These are phyloP conservation scores for Cryptosporidium ubiquitum DNA, from an alignment of 169 alveolate species.

Conservation along the genomic window DNA sequence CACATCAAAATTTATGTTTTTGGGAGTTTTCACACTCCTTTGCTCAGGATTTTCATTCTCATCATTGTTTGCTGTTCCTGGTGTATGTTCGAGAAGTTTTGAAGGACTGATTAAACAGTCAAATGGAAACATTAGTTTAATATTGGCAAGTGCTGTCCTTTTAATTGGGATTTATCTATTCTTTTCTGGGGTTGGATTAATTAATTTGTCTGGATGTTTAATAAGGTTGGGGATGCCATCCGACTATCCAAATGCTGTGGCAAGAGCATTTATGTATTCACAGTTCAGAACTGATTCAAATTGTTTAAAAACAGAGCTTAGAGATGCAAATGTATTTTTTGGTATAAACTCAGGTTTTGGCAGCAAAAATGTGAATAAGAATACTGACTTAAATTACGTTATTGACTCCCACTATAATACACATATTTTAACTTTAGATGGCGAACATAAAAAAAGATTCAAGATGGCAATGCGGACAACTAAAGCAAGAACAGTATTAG, in stretches of 20 bases:
- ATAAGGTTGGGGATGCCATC: slow-evolving; percentile 47
- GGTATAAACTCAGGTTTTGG: background rate
- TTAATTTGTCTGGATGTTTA: slow-evolving; percentile 54
- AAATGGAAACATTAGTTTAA: background rate
- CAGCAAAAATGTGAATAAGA: background rate
- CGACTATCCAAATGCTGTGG: slow-evolving; percentile 41
- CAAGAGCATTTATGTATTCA: slow-evolving; percentile 49
- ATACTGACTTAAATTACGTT: background rate
- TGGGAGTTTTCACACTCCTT: slow-evolving; percentile 38
- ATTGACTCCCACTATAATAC: background rate
- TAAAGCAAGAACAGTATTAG: slow-evolving; percentile 31
- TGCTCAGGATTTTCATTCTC: slow-evolving; percentile 52
- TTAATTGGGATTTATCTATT: slow-evolving; percentile 21
- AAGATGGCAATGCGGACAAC: slow-evolving; percentile 5
- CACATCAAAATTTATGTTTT: slow-evolving; percentile 17
- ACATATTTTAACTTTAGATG: slow-evolving; percentile 15
- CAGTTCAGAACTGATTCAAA: slow-evolving; percentile 8
- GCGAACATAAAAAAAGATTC: slow-evolving; percentile 7
- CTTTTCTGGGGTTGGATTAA: slow-evolving; percentile 24
- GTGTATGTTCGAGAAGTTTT: slow-evolving; percentile 52
- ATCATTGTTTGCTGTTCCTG: slow-evolving; percentile 45
- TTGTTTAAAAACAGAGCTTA: background rate
- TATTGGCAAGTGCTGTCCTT: background rate
- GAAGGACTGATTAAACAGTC: slow-evolving; percentile 9
- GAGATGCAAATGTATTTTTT: background rate